Evolutionary conservation across 768 basidiomycete genomes (phyloP), one percentile per base, ranked within the genome.

Genomic region (Collybiopsis confluens): DNA sequence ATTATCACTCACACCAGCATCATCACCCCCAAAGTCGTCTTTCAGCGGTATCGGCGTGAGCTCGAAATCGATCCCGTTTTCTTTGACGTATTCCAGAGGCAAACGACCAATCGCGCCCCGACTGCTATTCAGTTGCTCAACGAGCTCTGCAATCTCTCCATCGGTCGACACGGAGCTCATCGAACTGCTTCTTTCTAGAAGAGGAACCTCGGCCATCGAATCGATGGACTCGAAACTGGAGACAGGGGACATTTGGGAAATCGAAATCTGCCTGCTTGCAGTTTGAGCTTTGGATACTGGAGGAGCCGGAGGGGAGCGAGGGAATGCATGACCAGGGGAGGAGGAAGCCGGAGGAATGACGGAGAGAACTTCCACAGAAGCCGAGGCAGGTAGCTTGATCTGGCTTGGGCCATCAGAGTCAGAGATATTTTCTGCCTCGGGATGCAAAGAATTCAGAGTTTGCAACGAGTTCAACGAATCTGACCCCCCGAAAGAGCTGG

Each of bases 121-220:
- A 13, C 16, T 20, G 13, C 45, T n/a, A 5, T n/a, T 20, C 11
- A 48, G 24, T 15, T 35, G 23, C 11, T 37, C 46, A 20, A 11
- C 23, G 21, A 48, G 7, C 21, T 48, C 47, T 2, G 18, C 23
- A 13, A 23, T 16, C 23, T 48, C 47, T 48, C 35, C 47, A 38
- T 48, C 47, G 35, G 47, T 36, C 30, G 47, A 48, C 20, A 48
- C 35, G 35, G 47, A 48, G 20, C 47, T 48, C 35, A 37, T 20
- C 7, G 47, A 48, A 16, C 47, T 37, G 23, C 47, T 48, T 37
- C 47, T 21, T 36, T 48, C 47, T 1, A 48, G 33, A 13, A 48
- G 21, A 21, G 47, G 47, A 15, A 48, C 30, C 9, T 37, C 47
- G 13, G 35, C 35, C 47, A 46, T 20, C 7, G 45, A 46, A 35